Conservation (phyloP, 441 rosid genomes). For the Corymbia calophylla region DNA sequence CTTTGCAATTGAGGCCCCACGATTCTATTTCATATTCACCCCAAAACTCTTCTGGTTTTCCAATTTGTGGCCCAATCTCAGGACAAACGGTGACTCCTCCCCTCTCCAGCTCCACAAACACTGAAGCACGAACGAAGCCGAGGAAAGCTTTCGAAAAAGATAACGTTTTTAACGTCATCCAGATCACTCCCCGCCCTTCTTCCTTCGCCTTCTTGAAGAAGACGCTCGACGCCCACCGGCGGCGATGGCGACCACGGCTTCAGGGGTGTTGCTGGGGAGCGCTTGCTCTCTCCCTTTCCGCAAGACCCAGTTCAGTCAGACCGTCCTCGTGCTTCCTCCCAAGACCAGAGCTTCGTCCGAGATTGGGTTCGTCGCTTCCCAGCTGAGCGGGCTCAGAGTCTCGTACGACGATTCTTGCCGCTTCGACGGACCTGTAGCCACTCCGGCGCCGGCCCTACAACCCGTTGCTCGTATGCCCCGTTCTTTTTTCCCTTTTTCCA, state of each 20-base stretch:
- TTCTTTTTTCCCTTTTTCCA: background rate
- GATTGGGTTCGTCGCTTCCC: slow-evolving; percentile 57
- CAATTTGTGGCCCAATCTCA: background rate
- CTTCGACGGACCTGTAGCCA: slow-evolving; percentile 21
- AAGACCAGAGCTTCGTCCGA: slow-evolving; percentile 12
- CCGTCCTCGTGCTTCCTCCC: background rate
- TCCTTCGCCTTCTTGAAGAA: background rate
- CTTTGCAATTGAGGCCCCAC: background rate
- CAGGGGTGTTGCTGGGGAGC: slow-evolving; percentile 29
- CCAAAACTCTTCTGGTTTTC: background rate
- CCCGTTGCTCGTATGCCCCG: slow-evolving; percentile 68
- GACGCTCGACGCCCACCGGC: slow-evolving; percentile 8
- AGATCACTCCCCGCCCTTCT: background rate
- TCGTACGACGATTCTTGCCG: slow-evolving; percentile 14
- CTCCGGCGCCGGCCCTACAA: slow-evolving; percentile 34
- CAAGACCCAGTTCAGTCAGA: background rate
- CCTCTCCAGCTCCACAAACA: background rate
- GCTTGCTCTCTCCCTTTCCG: slow-evolving; percentile 9
- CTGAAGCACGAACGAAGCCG: background rate
- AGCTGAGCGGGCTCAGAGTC: slow-evolving; percentile 58
- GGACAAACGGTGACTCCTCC: background rate
- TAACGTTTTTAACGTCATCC: background rate
- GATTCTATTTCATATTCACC: background rate
- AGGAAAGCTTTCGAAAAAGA: background rate
- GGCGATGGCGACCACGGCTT: slow-evolving; percentile 25